Evolutionary conservation across 202 grass and related monocot genomes (phyloP).

Genomic region (Brachypodium distachyon): DNA sequence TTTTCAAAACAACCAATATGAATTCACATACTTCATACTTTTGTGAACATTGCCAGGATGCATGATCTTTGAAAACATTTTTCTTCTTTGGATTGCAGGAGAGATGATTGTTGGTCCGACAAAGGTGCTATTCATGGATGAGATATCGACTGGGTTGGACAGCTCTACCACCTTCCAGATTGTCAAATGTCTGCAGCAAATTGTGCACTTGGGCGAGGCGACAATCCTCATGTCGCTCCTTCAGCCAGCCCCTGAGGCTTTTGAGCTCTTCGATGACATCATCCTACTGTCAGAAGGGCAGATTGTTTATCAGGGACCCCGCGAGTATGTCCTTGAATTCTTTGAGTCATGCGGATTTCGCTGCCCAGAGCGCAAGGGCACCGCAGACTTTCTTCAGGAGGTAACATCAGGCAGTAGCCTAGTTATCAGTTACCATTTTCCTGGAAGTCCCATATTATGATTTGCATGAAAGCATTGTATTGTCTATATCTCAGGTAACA

Average conservation of each 20-base stretch:
- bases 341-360: conserved; percentile 74
- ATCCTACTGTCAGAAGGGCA: conserved; percentile 90
- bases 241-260: conserved; percentile 94
- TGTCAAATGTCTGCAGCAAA: conserved; percentile 95
- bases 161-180: conserved; percentile 98
- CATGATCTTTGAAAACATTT: neutral
- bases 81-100: conserved; percentile 40
- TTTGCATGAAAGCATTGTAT: neutral
- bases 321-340: conserved; percentile 64
- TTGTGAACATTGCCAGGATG: neutral
- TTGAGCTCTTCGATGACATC: conserved; percentile 87
- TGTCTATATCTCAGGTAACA: conserved; percentile 50
- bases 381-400: conserved; percentile 98
- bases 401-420: conserved; percentile 21
- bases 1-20: no score
- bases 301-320: conserved; percentile 93
- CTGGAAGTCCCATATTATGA: conserved; percentile 2
- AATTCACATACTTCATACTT: no score
- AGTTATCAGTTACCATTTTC: neutral
- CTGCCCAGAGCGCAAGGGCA: conserved; percentile 89
- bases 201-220: conserved; percentile 92
- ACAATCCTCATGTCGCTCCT: conserved; percentile 99
- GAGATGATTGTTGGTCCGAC: conserved; percentile 99
- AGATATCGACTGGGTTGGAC: conserved; percentile 95
- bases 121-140: conserved; percentile 97